phyloP scores from a whole-genome alignment of 192 early-diverging fungal species.

The Spizellomyces punctatus region DNA sequence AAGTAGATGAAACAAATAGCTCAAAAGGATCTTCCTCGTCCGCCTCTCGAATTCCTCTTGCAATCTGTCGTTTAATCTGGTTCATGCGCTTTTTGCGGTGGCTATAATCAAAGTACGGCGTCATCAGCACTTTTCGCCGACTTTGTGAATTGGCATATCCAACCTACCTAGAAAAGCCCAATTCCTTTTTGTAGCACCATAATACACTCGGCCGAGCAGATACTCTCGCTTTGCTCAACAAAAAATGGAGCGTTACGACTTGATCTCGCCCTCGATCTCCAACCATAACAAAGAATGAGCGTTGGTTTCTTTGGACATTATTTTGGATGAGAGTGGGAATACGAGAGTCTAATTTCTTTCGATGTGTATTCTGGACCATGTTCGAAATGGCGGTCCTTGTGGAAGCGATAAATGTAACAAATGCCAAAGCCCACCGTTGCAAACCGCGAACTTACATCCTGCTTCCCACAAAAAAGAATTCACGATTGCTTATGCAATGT shows the following conservation, averaged over 20 bases:
- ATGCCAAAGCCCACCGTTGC: too few relatives aligned
- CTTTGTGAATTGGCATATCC: conserved; percentile 22
- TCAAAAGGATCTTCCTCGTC: conserved; percentile 99
- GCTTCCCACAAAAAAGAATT: too few relatives aligned
- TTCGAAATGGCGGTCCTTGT: background rate
- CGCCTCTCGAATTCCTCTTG: conserved; percentile 84
- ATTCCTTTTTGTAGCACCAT: conserved; percentile 99
- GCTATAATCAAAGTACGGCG: conserved; percentile 29
- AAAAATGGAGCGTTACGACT: conserved; percentile 96
- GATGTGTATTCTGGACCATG: conserved; percentile 28
- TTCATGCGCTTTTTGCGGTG: conserved; percentile 97
- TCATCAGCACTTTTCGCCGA: background rate
- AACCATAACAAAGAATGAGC: conserved; percentile 94
- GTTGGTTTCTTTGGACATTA: conserved; percentile 86
- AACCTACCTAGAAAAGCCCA: conserved; percentile 76
- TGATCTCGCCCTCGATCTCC: conserved; percentile 90
- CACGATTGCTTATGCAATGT: too few relatives aligned
- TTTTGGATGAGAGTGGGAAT: conserved; percentile 92
- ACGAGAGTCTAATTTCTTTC: conserved; percentile 86
- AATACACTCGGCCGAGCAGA: conserved; percentile 90
- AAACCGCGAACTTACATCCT: too few relatives aligned
- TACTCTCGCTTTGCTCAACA: conserved; percentile 91
- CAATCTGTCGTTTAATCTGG: conserved; percentile 94
- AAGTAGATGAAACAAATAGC: conserved; percentile 91
- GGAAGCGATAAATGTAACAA: too few relatives aligned